These are phyloP conservation scores for Geotrichum phurueaensis DNA, from an alignment of 1,139 yeast species.

Conservation along the genomic window DNA sequence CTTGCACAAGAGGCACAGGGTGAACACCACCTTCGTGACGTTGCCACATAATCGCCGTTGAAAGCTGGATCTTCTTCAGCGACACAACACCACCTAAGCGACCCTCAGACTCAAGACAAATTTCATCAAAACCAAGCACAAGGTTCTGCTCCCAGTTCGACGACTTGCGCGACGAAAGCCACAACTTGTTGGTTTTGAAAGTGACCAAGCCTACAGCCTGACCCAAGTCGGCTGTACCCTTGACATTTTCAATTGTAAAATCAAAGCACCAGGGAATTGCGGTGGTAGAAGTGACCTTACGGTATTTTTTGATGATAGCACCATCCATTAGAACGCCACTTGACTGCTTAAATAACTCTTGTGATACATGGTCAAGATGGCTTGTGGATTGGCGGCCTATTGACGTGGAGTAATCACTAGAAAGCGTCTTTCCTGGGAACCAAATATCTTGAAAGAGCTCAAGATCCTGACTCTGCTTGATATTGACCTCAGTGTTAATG, in stretches of 20 bases:
- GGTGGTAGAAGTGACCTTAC: slow-evolving; percentile 55
- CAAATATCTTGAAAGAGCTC: slow-evolving; percentile 81
- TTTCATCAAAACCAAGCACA: slow-evolving; percentile 51
- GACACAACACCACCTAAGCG: slow-evolving; percentile 68
- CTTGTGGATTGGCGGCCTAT: not conserved
- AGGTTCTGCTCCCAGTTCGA: slow-evolving; percentile 69
- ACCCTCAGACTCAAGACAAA: slow-evolving; percentile 60
- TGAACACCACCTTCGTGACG: slow-evolving; percentile 21
- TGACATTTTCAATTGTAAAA: slow-evolving; percentile 48
- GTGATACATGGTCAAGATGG: slow-evolving; percentile 9
- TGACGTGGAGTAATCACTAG: not conserved
- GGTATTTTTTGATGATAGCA: slow-evolving; percentile 46
- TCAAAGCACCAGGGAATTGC: slow-evolving; percentile 76
- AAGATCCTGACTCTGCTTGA: slow-evolving; percentile 82
- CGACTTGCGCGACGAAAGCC: slow-evolving; percentile 66
- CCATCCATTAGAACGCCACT: slow-evolving; percentile 11
- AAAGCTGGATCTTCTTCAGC: slow-evolving; percentile 47
- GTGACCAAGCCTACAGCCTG: slow-evolving; percentile 68
- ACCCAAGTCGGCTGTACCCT: slow-evolving; percentile 68
- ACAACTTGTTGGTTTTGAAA: slow-evolving; percentile 51
- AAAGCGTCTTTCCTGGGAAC: slow-evolving; percentile 43
- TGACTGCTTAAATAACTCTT: slow-evolving; percentile 6
- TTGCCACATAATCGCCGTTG: slow-evolving; percentile 67
- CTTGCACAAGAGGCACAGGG: slow-evolving; percentile 59
- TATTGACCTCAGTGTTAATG: slow-evolving; percentile 59